phyloP scores from a whole-genome alignment of 2,329 filamentous ascomycete genomes.

The Colletotrichum gigasporum region DNA sequence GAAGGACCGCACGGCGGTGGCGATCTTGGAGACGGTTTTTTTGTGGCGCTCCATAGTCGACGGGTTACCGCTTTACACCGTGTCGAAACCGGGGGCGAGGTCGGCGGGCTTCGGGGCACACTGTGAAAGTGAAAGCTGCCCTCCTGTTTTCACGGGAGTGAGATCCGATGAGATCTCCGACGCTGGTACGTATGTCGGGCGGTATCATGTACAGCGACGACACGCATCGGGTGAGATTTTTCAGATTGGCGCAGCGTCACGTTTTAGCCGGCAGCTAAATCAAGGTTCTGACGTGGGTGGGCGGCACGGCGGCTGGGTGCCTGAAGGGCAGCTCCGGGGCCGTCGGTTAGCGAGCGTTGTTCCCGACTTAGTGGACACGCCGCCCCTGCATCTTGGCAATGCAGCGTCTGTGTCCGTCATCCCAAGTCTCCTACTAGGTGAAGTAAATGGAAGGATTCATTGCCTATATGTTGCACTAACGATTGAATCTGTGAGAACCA shows the following conservation, averaged over 20 bases:
- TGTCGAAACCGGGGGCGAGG: background rate
- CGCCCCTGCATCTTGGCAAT: background rate
- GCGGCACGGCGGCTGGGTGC: background rate
- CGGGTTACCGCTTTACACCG: background rate
- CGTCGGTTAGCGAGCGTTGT: background rate
- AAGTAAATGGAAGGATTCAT: too few relatives aligned
- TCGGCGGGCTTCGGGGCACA: background rate
- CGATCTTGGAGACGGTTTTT: conserved; percentile 57
- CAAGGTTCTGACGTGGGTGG: conserved; percentile 17
- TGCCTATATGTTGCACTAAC: too few relatives aligned
- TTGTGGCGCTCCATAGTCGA: conserved; percentile 59
- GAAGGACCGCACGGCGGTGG: conserved; percentile 56
- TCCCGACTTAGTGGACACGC: background rate
- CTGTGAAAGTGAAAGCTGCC: background rate
- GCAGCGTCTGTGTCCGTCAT: too few relatives aligned
- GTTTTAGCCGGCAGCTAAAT: background rate
- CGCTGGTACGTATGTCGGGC: too few relatives aligned
- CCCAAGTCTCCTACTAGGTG: too few relatives aligned
- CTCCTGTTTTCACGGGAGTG: background rate
- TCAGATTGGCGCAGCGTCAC: background rate
- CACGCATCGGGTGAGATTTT: background rate
- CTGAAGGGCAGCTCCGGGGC: background rate
- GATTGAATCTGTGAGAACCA: too few relatives aligned
- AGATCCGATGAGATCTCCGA: background rate
- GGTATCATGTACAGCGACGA: background rate